phyloP scores from a whole-genome alignment of 305 asterid genomes.

The Plantago lanceolata region DNA sequence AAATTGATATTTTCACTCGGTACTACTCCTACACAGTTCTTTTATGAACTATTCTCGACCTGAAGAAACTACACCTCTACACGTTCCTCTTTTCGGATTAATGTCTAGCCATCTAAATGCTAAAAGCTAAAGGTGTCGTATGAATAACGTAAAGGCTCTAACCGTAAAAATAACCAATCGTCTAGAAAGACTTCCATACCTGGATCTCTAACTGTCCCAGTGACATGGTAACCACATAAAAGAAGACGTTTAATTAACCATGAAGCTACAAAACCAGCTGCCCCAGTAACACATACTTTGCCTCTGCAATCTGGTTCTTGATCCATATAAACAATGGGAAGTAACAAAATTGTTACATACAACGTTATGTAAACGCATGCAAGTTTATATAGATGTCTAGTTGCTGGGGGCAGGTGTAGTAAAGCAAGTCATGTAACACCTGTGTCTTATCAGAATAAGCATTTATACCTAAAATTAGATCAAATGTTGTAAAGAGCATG shows the following conservation, averaged over 20 bases:
- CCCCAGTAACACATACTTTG: conserved; percentile 87
- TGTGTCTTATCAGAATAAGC: conserved; percentile 17
- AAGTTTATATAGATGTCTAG: conserved; percentile 19
- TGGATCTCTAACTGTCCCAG: conserved; percentile 86
- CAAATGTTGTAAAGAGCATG: background rate
- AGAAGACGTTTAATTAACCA: conserved; percentile 86
- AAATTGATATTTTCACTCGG: background rate
- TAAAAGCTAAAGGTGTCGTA: background rate
- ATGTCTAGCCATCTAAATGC: too few relatives aligned
- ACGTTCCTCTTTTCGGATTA: too few relatives aligned
- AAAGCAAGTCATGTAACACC: conserved; percentile 38
- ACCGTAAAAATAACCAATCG: too few relatives aligned
- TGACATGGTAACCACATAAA: conserved; percentile 59
- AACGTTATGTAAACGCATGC: background rate
- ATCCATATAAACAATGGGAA: conserved; percentile 10
- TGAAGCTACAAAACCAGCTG: conserved; percentile 82
- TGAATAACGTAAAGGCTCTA: background rate
- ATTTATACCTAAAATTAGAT: background rate
- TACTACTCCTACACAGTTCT: too few relatives aligned
- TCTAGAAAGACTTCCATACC: conserved; percentile 26
- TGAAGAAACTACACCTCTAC: background rate
- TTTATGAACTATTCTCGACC: too few relatives aligned
- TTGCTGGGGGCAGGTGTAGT: conserved; percentile 13
- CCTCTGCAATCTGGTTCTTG: conserved; percentile 30
- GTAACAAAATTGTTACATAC: background rate